Evolutionary conservation across 208 protist species (phyloP).

Genomic region (Leishmania mexicana): DNA sequence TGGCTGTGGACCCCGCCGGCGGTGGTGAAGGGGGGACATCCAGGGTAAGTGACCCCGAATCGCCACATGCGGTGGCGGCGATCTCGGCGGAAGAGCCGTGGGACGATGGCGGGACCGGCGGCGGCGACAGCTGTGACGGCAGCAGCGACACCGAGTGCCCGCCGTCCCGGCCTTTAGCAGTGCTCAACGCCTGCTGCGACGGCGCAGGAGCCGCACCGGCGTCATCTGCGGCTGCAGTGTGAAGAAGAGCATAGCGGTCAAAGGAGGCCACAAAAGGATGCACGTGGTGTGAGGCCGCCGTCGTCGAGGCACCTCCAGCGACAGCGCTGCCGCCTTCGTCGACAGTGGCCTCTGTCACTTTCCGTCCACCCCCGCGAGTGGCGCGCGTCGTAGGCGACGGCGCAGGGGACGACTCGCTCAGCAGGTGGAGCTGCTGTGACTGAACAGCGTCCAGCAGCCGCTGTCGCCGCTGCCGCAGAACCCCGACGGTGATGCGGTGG

Average conservation of each 20-base stretch:
- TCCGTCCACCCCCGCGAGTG: background rate
- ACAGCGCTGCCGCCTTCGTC: slow-evolving; percentile 2
- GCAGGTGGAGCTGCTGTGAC: background rate
- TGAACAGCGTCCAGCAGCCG: slow-evolving; percentile 14
- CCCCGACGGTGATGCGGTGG: slow-evolving; percentile 25
- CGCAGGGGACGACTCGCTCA: background rate
- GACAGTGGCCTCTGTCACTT: background rate
- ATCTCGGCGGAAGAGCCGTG: background rate
- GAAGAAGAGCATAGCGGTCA: slow-evolving; percentile 32
- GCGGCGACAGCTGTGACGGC: background rate
- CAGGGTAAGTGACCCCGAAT: background rate
- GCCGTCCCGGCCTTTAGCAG: background rate
- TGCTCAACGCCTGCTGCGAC: background rate
- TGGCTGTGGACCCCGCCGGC: background rate
- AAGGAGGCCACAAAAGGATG: slow-evolving; percentile 31
- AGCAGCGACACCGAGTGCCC: background rate
- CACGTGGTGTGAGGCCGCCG: background rate
- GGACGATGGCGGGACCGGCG: background rate
- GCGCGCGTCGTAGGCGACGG: background rate
- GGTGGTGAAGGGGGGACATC: background rate
- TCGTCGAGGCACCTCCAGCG: background rate
- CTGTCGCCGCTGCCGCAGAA: slow-evolving; percentile 31
- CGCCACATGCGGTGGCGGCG: background rate
- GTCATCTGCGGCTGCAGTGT: background rate
- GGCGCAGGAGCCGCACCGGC: background rate